Conservation (phyloP, 2,329 filamentous ascomycete genomes). For the Diaporthe vaccinii region DNA sequence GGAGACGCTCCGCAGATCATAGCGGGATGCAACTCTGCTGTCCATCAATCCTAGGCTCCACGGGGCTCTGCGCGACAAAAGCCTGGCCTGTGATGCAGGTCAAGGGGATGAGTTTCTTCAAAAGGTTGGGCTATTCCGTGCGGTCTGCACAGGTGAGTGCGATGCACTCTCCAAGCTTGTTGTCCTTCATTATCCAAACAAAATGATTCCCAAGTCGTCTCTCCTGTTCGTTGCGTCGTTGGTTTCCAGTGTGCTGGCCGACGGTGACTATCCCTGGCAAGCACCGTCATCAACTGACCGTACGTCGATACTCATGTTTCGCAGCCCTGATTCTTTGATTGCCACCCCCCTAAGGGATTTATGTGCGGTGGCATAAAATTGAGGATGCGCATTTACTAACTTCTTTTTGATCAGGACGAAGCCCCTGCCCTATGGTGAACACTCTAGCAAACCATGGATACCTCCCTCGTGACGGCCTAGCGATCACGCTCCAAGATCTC, state of each 20-base stretch:
- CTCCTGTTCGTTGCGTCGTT: background rate
- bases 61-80: background rate
- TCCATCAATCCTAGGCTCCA: conserved; percentile 2
- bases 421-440: conserved; percentile 31
- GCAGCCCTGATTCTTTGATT: no score
- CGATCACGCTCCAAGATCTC: conserved; percentile 1
- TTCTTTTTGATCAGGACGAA: background rate
- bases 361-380: background rate
- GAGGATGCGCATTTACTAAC: background rate
- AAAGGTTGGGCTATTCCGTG: background rate
- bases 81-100: conserved; percentile 5
- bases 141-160: background rate
- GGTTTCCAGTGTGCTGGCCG: background rate
- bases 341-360: no score
- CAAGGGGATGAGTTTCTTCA: background rate
- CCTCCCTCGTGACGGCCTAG: conserved; percentile 15
- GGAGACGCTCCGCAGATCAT: conserved; percentile 21
- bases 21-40: conserved; percentile 15
- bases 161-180: background rate
- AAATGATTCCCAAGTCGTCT: background rate
- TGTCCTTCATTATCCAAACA: background rate
- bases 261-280: conserved; percentile 7
- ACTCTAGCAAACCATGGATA: conserved; percentile 26
- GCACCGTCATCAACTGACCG: conserved; percentile 14
- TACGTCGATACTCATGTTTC: background rate